Evolutionary conservation across 305 asterid genomes (phyloP).

Genomic region (Solanum hybrid): DNA sequence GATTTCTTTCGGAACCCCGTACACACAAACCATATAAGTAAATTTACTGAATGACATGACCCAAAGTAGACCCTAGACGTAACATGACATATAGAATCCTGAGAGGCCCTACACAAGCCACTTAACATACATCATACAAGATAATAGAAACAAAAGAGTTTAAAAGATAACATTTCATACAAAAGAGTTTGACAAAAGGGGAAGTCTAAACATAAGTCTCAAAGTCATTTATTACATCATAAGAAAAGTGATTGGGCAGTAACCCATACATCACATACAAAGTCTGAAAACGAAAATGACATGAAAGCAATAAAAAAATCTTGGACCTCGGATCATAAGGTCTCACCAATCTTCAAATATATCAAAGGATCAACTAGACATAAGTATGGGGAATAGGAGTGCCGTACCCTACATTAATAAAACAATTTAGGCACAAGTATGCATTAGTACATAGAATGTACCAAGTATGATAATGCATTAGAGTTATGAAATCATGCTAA

Average conservation of each 20-base stretch:
- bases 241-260: not conserved
- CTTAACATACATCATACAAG: not conserved
- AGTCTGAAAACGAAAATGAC: not conserved
- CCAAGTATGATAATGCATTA: not conserved
- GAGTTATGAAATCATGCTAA: not conserved
- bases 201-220: not conserved
- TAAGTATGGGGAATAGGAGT: not conserved
- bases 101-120: not conserved
- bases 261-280: not conserved
- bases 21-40: not conserved
- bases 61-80: not conserved
- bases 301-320: not conserved
- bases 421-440: not conserved
- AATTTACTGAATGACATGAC: not conserved
- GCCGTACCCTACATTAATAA: not conserved
- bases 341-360: not conserved
- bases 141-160: not conserved
- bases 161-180: not conserved
- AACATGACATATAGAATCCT: not conserved
- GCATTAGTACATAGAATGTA: not conserved
- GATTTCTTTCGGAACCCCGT: not conserved
- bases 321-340: not conserved
- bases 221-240: not conserved
- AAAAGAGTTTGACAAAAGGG: not conserved
- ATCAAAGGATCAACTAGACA: not conserved